Evolutionary conservation across 805 yeast genomes (phyloP).

Genomic region (Wickerhamiella nectarea): DNA sequence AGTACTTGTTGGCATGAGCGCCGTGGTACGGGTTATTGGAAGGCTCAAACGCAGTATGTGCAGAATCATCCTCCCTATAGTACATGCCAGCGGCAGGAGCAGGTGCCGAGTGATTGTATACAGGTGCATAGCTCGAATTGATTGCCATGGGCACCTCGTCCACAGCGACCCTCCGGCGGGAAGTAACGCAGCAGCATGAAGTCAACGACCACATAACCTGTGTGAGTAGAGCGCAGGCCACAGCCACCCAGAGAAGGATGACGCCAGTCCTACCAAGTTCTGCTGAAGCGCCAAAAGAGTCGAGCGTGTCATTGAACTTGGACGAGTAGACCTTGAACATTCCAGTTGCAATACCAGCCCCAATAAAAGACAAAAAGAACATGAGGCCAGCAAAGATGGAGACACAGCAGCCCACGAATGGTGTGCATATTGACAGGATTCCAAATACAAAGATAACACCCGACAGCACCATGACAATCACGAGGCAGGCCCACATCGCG

Average conservation of each 20-base stretch:
- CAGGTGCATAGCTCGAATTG: background rate
- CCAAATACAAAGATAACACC: slow-evolving; percentile 1
- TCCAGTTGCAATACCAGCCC: slow-evolving; percentile 45
- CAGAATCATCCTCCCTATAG: background rate
- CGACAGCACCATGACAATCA: slow-evolving; percentile 33
- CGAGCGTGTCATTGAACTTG: slow-evolving; percentile 37
- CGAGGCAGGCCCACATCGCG: slow-evolving; percentile 45
- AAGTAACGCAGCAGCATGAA: slow-evolving; percentile 32
- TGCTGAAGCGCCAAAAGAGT: slow-evolving; percentile 42
- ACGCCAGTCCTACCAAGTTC: slow-evolving; percentile 36
- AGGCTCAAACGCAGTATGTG: background rate
- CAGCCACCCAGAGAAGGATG: slow-evolving; percentile 53
- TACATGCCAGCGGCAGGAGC: background rate
- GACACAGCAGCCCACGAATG: slow-evolving; percentile 5
- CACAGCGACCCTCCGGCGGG: background rate
- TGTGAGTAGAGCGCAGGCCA: slow-evolving; percentile 34
- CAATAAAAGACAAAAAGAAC: slow-evolving; percentile 23
- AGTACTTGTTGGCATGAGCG: background rate
- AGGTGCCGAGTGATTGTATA: background rate
- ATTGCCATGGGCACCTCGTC: background rate
- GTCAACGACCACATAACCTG: slow-evolving; percentile 32
- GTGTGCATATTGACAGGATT: slow-evolving; percentile 1
- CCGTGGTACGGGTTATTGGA: background rate
- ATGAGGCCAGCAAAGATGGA: slow-evolving; percentile 27
- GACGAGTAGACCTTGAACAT: slow-evolving; percentile 37